Evolutionary conservation across 768 basidiomycete species (phyloP).

Genomic region (Hebeloma cylindrosporum): DNA sequence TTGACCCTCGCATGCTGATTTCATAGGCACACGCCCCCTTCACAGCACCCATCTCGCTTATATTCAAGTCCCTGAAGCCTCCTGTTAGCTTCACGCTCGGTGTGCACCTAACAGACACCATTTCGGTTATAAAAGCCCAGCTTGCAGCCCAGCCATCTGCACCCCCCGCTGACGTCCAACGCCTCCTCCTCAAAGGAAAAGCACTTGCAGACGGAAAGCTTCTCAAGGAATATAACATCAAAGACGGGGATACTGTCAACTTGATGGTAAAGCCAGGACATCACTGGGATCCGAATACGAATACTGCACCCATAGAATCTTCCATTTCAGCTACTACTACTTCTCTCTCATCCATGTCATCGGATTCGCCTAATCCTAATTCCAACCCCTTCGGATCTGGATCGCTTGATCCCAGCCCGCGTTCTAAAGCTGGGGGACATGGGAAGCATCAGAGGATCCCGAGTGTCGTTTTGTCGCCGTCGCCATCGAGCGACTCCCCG

Average conservation of each 20-base stretch:
- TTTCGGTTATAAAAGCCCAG: conserved; percentile 75
- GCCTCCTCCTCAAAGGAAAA: conserved; percentile 93
- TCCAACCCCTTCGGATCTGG: conserved; percentile 23
- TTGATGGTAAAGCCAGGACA: conserved; percentile 82
- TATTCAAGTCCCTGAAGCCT: conserved; percentile 92
- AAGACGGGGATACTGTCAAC: conserved; percentile 79
- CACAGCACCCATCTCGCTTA: conserved; percentile 60
- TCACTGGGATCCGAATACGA: conserved; percentile 57
- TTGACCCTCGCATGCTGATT: too few species aligned
- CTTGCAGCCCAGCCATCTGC: conserved; percentile 67
- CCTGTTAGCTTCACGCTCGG: conserved; percentile 70
- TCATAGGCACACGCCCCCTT: too few species aligned
- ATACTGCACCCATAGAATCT: too few species aligned
- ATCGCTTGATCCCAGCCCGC: conserved; percentile 26
- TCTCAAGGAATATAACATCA: conserved; percentile 85
- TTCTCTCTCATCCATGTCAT: too few species aligned
- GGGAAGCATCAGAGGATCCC: conserved; percentile 65
- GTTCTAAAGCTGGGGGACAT: conserved; percentile 29
- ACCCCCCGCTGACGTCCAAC: conserved; percentile 77
- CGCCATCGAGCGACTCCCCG: conserved; percentile 52
- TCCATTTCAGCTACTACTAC: too few species aligned
- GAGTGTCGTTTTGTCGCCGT: conserved; percentile 76
- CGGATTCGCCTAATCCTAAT: conserved; percentile 20
- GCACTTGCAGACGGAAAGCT: conserved; percentile 87
- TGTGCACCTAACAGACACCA: conserved; percentile 79